These are phyloP conservation scores for Saccharomycopsis amapae DNA, from an alignment of 805 yeast species.

Conservation along the genomic window DNA sequence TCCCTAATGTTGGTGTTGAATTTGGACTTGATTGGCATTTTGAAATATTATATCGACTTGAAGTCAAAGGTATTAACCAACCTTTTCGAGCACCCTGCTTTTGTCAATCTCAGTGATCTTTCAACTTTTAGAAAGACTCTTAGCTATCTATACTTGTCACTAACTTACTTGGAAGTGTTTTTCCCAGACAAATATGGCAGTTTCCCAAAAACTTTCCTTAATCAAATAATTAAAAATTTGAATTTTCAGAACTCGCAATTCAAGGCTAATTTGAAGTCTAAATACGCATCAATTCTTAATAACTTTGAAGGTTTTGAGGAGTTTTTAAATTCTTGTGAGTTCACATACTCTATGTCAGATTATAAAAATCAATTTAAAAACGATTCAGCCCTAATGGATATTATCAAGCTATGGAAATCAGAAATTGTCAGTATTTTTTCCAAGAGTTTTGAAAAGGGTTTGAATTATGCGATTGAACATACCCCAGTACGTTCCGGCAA, in stretches of 20 bases:
- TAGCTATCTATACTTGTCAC: constrained; percentile 1
- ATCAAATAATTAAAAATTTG: background rate
- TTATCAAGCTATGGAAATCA: constrained; percentile 8
- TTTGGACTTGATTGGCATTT: background rate
- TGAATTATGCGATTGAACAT: too few species aligned
- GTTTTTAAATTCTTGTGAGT: constrained; percentile 1
- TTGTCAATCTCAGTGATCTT: constrained; percentile 1
- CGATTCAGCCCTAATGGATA: background rate
- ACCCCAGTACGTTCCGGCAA: background rate
- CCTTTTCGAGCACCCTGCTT: background rate
- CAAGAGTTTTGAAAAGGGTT: background rate
- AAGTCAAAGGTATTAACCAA: constrained; percentile 1
- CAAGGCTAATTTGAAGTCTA: background rate
- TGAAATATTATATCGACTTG: constrained; percentile 2
- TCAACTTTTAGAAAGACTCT: constrained; percentile 2
- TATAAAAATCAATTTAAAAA: constrained; percentile 6
- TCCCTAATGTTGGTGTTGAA: constrained; percentile 3
- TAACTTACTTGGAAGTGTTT: constrained; percentile 6
- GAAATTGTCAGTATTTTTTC: background rate
- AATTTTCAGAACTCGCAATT: constrained; percentile 2
- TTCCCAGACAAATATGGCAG: background rate
- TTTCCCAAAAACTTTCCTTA: constrained; percentile 1
- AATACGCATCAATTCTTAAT: constrained; percentile 2
- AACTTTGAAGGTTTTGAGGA: background rate
- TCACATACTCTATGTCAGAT: background rate